Conservation (phyloP, 768 basidiomycete species). For the Coprinellus micaceus region DNA sequence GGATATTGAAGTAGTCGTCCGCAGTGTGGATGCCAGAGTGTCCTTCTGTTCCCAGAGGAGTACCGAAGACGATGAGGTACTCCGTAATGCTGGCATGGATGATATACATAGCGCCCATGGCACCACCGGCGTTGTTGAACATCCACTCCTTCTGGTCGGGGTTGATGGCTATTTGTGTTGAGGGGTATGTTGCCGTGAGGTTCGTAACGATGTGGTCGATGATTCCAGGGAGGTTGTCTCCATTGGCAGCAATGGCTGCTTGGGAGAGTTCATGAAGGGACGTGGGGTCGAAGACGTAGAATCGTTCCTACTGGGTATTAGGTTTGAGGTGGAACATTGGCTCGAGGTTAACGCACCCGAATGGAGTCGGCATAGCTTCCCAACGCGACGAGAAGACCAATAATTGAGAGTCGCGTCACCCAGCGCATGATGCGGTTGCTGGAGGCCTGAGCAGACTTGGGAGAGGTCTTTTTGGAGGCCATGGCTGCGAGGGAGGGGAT, state of each 20-base stretch:
- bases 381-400: constrained; percentile 33
- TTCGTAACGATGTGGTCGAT: constrained; percentile 79
- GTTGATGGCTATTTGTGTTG: constrained; percentile 51
- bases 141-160: constrained; percentile 79
- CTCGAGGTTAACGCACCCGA: constrained; percentile 41
- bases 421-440: constrained; percentile 29
- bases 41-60: constrained; percentile 95
- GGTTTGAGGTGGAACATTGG: neutral
- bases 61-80: constrained; percentile 94
- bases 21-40: constrained; percentile 92
- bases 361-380: constrained; percentile 58
- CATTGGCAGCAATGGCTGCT: constrained; percentile 64
- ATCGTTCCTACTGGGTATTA: constrained; percentile 56
- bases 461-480: constrained; percentile 3
- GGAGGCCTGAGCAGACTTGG: constrained; percentile 7
- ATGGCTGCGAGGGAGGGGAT: neutral
- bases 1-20: constrained; percentile 97
- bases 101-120: constrained; percentile 98
- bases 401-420: constrained; percentile 31
- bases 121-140: constrained; percentile 95
- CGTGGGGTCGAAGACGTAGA: constrained; percentile 81
- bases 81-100: constrained; percentile 97
- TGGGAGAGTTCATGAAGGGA: constrained; percentile 70
- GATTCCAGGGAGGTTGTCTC: constrained; percentile 67
- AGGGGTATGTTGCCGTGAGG: constrained; percentile 70